Base-by-base conservation (phyloP, 2,329 filamentous ascomycete species). In the Aspergillus calidoustus region DNA sequence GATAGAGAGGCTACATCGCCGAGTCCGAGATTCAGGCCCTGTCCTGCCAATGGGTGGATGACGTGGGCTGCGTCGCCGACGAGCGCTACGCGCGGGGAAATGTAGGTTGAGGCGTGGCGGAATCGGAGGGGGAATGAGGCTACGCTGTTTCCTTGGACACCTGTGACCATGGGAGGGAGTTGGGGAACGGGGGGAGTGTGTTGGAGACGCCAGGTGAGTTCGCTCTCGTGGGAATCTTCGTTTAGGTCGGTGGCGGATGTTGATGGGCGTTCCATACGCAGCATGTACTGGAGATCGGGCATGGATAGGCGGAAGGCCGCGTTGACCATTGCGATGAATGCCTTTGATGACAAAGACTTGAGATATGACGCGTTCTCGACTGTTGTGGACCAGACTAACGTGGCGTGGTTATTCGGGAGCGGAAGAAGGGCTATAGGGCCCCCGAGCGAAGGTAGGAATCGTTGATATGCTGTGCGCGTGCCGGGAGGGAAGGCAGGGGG, bases 21-120 rank as follows among this genome's bases (percentile, higher is more conserved):
- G 65, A 98, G 89, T 1, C 95, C 95, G 70, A 96, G 91, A 73
- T 99, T 99, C 15, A 99, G 83, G 1, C 95, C 95, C 77, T 98
- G 95, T 0, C 95, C 95, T 1, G 92, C 95, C 4, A 99, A 88
- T 0, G 95, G 95, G 76, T 99, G 95, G 66, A 97, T 89, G 1
- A 93, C 96, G 76, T 99, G 95, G 7, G 95, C 95, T 1, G 95
- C 95, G 68, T 99, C 95, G 63, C 95, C 95, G 41, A 99, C 87
- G 1, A 99, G 86, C 0, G 93, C 95, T 8, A 97, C 83, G n/a
- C 95, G 89, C 71, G 97, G 92, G 44, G 89, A 91, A 47, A 91
- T 91, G 74, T 99, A 99, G 1, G 91, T 92, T 72, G 96, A 91
- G n/a, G 94, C 93, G 75, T 99, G 95, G 30, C 93, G 89, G 81